Evolutionary conservation across 2,329 filamentous ascomycete species (phyloP), one percentile per base, ranked within the genome.

Genomic region (Lasiodiplodia sp.): DNA sequence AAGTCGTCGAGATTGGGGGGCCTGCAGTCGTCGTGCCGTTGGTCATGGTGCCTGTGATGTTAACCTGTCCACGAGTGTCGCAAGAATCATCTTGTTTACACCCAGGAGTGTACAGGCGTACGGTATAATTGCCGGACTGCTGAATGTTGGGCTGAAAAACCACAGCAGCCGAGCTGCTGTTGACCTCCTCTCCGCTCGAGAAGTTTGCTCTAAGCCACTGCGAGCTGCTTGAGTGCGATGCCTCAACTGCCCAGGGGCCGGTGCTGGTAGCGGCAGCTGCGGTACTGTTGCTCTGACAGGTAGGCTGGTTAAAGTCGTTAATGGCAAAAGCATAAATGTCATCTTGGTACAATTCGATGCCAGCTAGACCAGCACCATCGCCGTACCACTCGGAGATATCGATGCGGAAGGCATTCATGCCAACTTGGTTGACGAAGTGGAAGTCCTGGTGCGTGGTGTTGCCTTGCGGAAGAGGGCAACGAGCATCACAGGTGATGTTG

Each of bases 41-140:
- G 2, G 88, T 86, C 83, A 96, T 89, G 28, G 85, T 86, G 40
- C 89, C 92, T 1, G 92, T 95, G 65, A 99, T 85, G 72, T 94
- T 94, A 68, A 97, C 91, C 74, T 89, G 87, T 18, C 95, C 96
- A 75, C 96, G 90, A 16, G 86, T 89, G 21, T 78, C 78, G 78
- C 96, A 99, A 2, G 90, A 91, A 65, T 86, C 86, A 76, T 97
- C 95, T 72, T 92, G 89, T 34, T 88, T 81, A 78, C 96, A 99
- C 23, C 96, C 96, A 18, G 96, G 96, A 0, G 96, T 99, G 80
- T 94, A 99, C 70, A 99, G 83, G 69, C 92, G 92, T 74, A 99
- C 89, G 0, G 92, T 91, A 79, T 99, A 99, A 76, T 97, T 95
- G 62, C 96, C 96, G 1, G 93, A 92, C 76, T 97, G 91, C 72